phyloP scores from a whole-genome alignment of 208 protist genomes.

The Leishmania braziliensis region DNA sequence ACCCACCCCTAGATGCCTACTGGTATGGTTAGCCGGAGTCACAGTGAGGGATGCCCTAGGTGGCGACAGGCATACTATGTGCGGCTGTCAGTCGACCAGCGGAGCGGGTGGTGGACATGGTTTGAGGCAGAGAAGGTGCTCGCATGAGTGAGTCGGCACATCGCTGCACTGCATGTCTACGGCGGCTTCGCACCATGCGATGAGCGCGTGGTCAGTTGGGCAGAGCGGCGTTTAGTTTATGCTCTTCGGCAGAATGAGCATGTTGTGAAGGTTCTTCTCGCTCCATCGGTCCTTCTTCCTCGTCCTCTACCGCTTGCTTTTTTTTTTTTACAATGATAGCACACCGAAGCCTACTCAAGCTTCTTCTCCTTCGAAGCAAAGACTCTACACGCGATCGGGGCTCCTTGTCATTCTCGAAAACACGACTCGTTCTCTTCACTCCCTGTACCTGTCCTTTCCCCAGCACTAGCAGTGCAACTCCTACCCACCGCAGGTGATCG shows the following conservation, averaged over 20 bases:
- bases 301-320: background rate
- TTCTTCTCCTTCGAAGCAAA: background rate
- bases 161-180: background rate
- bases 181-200: background rate
- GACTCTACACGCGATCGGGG: background rate
- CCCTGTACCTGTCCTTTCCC: background rate
- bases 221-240: background rate
- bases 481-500: background rate
- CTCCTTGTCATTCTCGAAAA: background rate
- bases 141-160: background rate
- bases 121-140: background rate
- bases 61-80: no score
- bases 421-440: background rate
- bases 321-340: background rate
- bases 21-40: background rate
- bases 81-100: background rate
- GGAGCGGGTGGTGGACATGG: background rate
- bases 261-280: background rate
- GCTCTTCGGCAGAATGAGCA: background rate
- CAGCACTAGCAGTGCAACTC: background rate
- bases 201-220: no score
- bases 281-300: background rate
- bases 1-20: background rate
- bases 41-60: background rate
- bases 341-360: no score